Base-by-base conservation (phyloP, 2,329 filamentous ascomycete species). In the Tolypocladium sp. region DNA sequence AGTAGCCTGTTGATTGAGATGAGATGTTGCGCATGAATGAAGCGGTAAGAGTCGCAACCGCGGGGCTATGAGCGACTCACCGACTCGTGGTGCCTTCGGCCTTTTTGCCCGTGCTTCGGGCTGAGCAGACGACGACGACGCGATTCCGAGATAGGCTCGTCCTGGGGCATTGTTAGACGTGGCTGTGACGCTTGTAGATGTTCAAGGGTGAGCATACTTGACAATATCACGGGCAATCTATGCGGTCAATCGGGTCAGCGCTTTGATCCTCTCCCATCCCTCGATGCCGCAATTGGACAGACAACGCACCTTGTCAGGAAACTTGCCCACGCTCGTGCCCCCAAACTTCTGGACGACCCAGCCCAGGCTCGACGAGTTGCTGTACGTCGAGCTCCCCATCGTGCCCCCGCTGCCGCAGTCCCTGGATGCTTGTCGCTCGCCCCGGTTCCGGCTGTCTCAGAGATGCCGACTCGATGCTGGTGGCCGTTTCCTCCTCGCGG, bases 271-370 rank as follows among this genome's bases (percentile, higher is more conserved):
- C 9, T 13, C 7, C 30, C 27, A 15, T 6, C 7, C n/a, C n/a
- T 8, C 49, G 30, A 35, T 5, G 30, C 30, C 20, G 49, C 49
- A 9, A 2, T 17, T 13, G 30, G 20, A 13, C 27, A 55, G 15
- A 30, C 35, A 41, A 74, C 76, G 60, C 69, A 82, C 80, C 75
- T 88, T 88, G 66, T 84, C 82, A 57, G 92, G 88, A 68, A 96
- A 96, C 76, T 97, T 97, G 67, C 93, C 94, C 57, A 97, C 90
- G 70, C 91, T 96, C 57, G 93, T 99, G 57, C 93, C 93, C 63
- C 92, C 92, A 73, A 96, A 96, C 75, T 97, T 97, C 73, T 96
- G 92, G 56, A 97, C 89, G 37, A 96, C 82, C 92, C 92, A 96
- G 65, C 80, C 80, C 63, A 79, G 77, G 54, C 68, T 66, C 58